phyloP scores from a whole-genome alignment of 768 basidiomycete species.

The Lactifluus hygrophoroides region DNA sequence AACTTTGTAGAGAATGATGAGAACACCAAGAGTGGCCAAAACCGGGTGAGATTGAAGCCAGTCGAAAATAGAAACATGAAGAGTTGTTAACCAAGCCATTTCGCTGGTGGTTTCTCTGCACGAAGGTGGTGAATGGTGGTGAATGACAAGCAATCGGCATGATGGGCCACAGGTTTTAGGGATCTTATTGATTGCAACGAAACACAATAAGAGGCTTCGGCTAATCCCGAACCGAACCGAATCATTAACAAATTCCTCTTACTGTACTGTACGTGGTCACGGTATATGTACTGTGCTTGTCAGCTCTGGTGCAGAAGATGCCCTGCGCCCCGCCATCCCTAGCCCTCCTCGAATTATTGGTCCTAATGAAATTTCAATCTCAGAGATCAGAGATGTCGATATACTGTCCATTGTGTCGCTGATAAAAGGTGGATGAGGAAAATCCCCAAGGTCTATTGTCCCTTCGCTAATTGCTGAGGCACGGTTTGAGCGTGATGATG shows the following conservation, averaged over 20 bases:
- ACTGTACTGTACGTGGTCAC: no score
- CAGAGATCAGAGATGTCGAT: constrained; percentile 5
- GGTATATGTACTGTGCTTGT: no score
- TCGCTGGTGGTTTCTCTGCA: background rate
- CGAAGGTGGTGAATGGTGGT: no score
- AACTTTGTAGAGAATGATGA: constrained; percentile 3
- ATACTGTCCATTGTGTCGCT: background rate
- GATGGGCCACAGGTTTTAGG: no score
- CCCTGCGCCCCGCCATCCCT: background rate
- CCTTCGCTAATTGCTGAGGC: constrained; percentile 5
- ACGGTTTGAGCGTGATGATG: background rate
- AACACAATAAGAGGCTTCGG: background rate
- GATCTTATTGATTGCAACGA: no score
- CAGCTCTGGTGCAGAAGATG: constrained; percentile 2
- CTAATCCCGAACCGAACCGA: background rate
- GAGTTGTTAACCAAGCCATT: background rate
- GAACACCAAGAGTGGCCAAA: background rate
- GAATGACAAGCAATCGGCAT: no score
- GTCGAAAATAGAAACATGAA: background rate
- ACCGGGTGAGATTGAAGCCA: constrained; percentile 13
- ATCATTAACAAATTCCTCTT: no score
- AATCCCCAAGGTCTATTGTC: constrained; percentile 15
- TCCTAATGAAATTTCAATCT: constrained; percentile 11
- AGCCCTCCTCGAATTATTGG: background rate
- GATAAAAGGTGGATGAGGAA: constrained; percentile 10